Evolutionary conservation across 2,329 filamentous ascomycete genomes (phyloP).

Genomic region (Botrytis paeoniae): DNA sequence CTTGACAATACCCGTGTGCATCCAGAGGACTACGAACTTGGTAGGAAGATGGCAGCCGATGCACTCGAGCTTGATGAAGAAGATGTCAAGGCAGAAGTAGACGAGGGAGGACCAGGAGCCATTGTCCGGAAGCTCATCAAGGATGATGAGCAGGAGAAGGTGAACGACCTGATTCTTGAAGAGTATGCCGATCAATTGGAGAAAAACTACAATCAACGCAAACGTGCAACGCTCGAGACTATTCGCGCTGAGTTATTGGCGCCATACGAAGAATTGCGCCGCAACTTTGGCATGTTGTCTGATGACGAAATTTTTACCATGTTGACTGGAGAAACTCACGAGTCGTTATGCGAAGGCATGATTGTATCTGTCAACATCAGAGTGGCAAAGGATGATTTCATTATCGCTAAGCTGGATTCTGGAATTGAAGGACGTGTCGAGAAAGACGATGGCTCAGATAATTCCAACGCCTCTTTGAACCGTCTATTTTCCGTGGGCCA

Average conservation of each 20-base stretch:
- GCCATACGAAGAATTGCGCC: conserved; percentile 90
- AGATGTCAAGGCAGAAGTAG: conserved; percentile 90
- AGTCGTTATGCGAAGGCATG: conserved; percentile 84
- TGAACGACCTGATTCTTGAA: conserved; percentile 93
- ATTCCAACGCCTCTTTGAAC: conserved; percentile 64
- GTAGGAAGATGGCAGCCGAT: conserved; percentile 97
- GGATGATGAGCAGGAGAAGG: conserved; percentile 88
- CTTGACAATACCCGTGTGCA: conserved; percentile 96
- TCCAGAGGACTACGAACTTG: conserved; percentile 96
- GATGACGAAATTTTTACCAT: conserved; percentile 89
- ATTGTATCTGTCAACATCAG: conserved; percentile 86
- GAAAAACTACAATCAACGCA: conserved; percentile 87
- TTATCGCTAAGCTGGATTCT: conserved; percentile 90
- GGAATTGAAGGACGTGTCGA: conserved; percentile 89
- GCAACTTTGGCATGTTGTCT: conserved; percentile 67
- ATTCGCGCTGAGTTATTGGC: conserved; percentile 91
- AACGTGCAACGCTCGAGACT: conserved; percentile 92
- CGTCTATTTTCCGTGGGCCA: conserved; percentile 76
- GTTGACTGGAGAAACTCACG: conserved; percentile 88
- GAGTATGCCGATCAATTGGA: conserved; percentile 96
- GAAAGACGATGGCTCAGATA: conserved; percentile 74
- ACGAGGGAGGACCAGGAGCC: conserved; percentile 83
- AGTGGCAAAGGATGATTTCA: conserved; percentile 85
- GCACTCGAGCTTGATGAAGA: conserved; percentile 95
- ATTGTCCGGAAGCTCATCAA: conserved; percentile 94